Conservation (phyloP, 805 yeast species). For the Pichia insulana region DNA sequence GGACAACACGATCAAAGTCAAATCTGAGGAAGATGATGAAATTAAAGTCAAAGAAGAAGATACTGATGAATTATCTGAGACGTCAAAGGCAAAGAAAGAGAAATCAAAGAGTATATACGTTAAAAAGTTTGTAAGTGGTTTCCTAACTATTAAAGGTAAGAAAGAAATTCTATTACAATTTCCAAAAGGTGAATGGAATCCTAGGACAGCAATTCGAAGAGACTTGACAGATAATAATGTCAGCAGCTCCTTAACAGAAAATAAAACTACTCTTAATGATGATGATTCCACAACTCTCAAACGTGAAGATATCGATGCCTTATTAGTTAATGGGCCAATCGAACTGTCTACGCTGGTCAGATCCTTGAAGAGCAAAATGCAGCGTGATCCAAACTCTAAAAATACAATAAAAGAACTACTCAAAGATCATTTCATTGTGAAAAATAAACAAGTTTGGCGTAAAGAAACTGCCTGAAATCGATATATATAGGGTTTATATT, state of each 20-base stretch:
- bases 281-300: conserved; percentile 28
- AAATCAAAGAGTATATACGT: conserved; percentile 27
- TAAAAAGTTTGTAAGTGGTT: conserved; percentile 38
- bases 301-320: conserved; percentile 59
- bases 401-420: conserved; percentile 40
- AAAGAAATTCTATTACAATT: conserved; percentile 51
- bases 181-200: conserved; percentile 83
- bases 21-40: conserved; percentile 29
- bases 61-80: conserved; percentile 14
- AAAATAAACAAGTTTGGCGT: conserved; percentile 25
- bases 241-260: not conserved
- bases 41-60: conserved; percentile 6
- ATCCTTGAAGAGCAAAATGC: conserved; percentile 52
- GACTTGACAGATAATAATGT: conserved; percentile 12
- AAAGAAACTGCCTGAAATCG: conserved; percentile 7
- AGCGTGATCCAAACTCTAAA: conserved; percentile 55
- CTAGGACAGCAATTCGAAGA: conserved; percentile 34
- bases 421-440: conserved; percentile 23
- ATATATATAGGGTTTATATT: not conserved
- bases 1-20: conserved; percentile 25
- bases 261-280: conserved; percentile 1
- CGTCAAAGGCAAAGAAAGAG: conserved; percentile 6
- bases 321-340: conserved; percentile 48
- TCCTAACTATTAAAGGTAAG: conserved; percentile 58
- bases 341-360: conserved; percentile 48